Conservation (phyloP, 805 yeast genomes). For the Candida wancherniae region DNA sequence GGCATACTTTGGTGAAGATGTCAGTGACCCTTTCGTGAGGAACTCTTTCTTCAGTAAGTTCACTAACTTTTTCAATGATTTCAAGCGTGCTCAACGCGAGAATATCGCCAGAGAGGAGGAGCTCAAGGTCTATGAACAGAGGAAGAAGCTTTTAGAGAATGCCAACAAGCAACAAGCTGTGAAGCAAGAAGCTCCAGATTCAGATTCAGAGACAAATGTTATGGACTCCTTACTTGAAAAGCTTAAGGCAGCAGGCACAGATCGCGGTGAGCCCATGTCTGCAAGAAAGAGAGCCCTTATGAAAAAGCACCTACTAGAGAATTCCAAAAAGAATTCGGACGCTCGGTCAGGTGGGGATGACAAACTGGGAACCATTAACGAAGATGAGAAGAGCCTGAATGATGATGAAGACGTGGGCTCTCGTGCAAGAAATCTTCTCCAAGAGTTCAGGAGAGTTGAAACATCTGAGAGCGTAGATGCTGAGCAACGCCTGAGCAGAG, state of each 20-base stretch:
- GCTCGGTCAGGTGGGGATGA: no score
- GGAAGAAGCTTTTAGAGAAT: conserved; percentile 58
- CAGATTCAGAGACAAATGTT: conserved; percentile 47
- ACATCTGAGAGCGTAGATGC: conserved; percentile 2
- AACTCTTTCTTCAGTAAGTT: conserved; percentile 61
- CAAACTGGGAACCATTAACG: no score
- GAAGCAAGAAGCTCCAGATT: conserved; percentile 20
- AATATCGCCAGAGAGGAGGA: conserved; percentile 68
- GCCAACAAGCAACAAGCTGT: conserved; percentile 28
- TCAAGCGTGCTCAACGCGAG: conserved; percentile 60
- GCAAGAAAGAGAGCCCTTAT: conserved; percentile 79
- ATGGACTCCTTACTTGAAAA: conserved; percentile 87
- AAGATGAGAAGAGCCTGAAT: conserved; percentile 5
- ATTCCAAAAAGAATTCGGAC: conserved; percentile 16
- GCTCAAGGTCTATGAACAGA: conserved; percentile 63
- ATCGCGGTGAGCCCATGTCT: conserved; percentile 69
- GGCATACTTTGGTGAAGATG: conserved; percentile 71
- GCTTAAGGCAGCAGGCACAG: conserved; percentile 79
- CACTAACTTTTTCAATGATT: conserved; percentile 54
- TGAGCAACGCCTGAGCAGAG: conserved; percentile 7
- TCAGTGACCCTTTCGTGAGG: conserved; percentile 48
- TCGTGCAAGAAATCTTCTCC: conserved; percentile 60
- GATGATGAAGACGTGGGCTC: conserved; percentile 44
- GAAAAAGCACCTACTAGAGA: conserved; percentile 53
- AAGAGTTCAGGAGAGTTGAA: conserved; percentile 46